Evolutionary conservation across 208 protist species (phyloP), one percentile per base, ranked within the genome.

Genomic region (Trypanosoma mega): DNA sequence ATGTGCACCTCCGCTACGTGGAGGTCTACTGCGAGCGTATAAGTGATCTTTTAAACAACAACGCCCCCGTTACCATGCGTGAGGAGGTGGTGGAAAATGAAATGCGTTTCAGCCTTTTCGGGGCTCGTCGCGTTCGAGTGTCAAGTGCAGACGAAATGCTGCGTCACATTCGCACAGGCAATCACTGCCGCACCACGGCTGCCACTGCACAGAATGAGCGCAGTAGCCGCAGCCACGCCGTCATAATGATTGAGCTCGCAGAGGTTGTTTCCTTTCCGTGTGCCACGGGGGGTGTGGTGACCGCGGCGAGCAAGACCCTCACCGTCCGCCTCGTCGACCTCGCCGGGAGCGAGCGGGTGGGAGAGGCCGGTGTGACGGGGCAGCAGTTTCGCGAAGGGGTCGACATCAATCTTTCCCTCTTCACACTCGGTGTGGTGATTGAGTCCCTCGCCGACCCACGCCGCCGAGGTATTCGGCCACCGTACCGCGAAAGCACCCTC

Each of bases 21-120:
- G 89, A 97, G 71, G 80, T 97, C 24, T 97, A 96, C 70, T 94
- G 88, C 69, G 92, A 97, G 68, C 81, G 80, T 33, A 80, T 95
- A 23, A 88, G 77, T 43, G 89, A 96, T 62, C 71, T 97, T 26
- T 78, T 97, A 45, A 88, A 90, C 68, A 59, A 56, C 57, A 72
- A 73, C 24, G 71, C 81, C 8, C 49, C 83, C 1, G 78, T 91
- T 24, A 70, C 55, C 12, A 45, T 90, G 11, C 72, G 85, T 9
- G 87, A 94, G 52, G 84, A 89, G 68, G 62, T 90, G 14, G 80
- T 75, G 20, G 64, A 74, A 0, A 65, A 82, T 33, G 80, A 78
- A 50, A 77, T 77, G 20, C 59, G 71, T 21, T 93, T 95, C 54
- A 71, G 54, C 16, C 72, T 95, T 18, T 37, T 76, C 39, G 88